phyloP scores from a whole-genome alignment of 345 rosid genomes.

The Gossypium australe region DNA sequence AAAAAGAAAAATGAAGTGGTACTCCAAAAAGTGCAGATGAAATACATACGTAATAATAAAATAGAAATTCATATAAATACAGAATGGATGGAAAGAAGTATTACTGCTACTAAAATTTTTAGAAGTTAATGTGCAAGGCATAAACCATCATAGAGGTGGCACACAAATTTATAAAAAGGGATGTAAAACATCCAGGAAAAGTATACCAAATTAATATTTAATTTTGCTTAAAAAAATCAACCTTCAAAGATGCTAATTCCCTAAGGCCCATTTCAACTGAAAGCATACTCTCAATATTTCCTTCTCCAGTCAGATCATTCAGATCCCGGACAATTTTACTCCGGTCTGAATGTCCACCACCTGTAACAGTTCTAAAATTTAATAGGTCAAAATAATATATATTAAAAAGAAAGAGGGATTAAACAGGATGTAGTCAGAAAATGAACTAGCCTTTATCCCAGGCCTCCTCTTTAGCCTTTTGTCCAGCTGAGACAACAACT shows the following conservation, averaged over 20 bases:
- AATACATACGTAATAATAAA: conserved; percentile 6
- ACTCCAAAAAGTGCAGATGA: not conserved
- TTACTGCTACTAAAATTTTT: not conserved
- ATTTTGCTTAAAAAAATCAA: conserved; percentile 16
- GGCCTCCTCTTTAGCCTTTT: conserved; percentile 81
- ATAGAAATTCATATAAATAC: not conserved
- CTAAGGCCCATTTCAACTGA: conserved; percentile 97
- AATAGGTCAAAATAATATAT: not conserved
- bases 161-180: not conserved
- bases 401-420: not conserved
- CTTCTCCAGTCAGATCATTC: conserved; percentile 87
- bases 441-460: conserved; percentile 54
- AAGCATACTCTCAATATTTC: conserved; percentile 97
- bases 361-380: conserved; percentile 29
- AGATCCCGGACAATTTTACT: conserved; percentile 49
- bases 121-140: not conserved
- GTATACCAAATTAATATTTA: not conserved
- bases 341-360: conserved; percentile 44
- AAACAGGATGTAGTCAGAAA: conserved; percentile 2
- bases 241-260: conserved; percentile 91
- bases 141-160: not conserved
- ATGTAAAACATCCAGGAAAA: not conserved
- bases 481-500: conserved; percentile 93
- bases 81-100: not conserved
- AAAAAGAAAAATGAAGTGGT: not conserved